These are phyloP conservation scores for Colletotrichum musae DNA, from an alignment of 2,329 filamentous ascomycete species.

Conservation along the genomic window DNA sequence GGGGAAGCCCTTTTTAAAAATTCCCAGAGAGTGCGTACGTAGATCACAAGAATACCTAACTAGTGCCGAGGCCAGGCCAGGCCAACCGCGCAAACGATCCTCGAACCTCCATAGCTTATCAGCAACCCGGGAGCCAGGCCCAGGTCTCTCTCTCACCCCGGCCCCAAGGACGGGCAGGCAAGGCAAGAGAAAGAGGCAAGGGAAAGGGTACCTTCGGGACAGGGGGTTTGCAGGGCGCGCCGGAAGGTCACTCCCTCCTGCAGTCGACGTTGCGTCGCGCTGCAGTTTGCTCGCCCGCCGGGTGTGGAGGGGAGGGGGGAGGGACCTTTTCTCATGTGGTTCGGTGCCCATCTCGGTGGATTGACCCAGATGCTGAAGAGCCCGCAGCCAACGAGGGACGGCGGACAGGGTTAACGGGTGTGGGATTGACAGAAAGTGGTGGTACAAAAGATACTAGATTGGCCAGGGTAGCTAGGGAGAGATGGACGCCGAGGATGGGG, in stretches of 20 bases:
- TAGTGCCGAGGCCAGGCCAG: constrained; percentile 39
- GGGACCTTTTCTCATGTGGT: constrained; percentile 28
- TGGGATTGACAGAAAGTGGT: constrained; percentile 25
- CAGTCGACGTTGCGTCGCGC: constrained; percentile 2
- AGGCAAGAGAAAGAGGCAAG: neutral
- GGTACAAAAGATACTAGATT: constrained; percentile 26
- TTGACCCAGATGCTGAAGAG: constrained; percentile 36
- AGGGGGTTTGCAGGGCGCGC: neutral
- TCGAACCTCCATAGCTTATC: constrained; percentile 40
- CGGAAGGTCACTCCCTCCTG: constrained; percentile 2
- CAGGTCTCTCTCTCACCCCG: neutral
- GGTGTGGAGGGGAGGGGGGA: constrained; percentile 35
- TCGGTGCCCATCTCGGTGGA: constrained; percentile 38
- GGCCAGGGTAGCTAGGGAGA: constrained; percentile 19
- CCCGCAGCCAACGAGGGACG: constrained; percentile 31
- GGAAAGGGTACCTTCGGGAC: neutral
- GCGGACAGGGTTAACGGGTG: constrained; percentile 31
- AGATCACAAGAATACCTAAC: constrained; percentile 35
- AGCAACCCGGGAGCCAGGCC: constrained; percentile 35
- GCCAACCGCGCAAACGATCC: constrained; percentile 21
- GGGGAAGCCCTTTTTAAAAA: constrained; percentile 40
- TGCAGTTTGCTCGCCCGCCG: neutral
- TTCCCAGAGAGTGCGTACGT: constrained; percentile 24
- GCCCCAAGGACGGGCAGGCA: constrained; percentile 9
- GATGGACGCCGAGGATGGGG: constrained; percentile 7